Base-by-base conservation (phyloP, 108 stramenopile species). In the Skeletonema tropicum region DNA sequence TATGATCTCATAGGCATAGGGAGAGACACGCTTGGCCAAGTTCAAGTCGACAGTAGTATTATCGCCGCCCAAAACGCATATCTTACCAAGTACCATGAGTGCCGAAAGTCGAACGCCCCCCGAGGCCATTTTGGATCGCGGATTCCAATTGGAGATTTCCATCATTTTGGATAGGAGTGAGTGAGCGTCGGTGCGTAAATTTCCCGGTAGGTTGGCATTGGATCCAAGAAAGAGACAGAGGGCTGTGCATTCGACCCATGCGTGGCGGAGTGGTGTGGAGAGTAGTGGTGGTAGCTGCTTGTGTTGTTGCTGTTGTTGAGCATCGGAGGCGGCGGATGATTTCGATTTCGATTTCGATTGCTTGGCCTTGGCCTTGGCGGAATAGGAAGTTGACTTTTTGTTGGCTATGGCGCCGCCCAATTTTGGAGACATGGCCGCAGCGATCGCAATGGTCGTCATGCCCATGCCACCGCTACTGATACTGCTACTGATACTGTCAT, bases 171-270 rank as follows among this genome's bases (percentile, higher is more conserved):
- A 68, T 13, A 92, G 59, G 69, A 91, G 91, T 3, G 80, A 76
- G 61, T 73, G 85, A 11, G 82, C 71, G 66, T 92, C 86, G 33
- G 88, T 92, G 2, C 90, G 77, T 17, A 85, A 62, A 66, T 79
- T 82, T 15, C 93, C 93, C 5, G 88, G 75, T 23, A 94, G 79
- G 17, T 85, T 82, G n/a, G n/a, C n/a, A n/a, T n/a, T n/a, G 14
- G 86, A 85, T 10, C 91, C 93, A 30, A 90, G 68, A 1, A 59
- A 61, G 48, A 92, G 87, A 70, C 94, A 94, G 35, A 91, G 72
- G 21, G 90, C 85, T 2, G 92, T 87, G 67, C 91, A 92, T 38
- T 94, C 87, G 26, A 89, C 91, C 94, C 94, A 94, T 30, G 88
- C 35, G 36, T 77, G 82, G 23, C 91, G 87, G 3, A 94, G 12